Evolutionary conservation across 2,329 filamentous ascomycete species (phyloP).

Genomic region (Monilinia laxa): DNA sequence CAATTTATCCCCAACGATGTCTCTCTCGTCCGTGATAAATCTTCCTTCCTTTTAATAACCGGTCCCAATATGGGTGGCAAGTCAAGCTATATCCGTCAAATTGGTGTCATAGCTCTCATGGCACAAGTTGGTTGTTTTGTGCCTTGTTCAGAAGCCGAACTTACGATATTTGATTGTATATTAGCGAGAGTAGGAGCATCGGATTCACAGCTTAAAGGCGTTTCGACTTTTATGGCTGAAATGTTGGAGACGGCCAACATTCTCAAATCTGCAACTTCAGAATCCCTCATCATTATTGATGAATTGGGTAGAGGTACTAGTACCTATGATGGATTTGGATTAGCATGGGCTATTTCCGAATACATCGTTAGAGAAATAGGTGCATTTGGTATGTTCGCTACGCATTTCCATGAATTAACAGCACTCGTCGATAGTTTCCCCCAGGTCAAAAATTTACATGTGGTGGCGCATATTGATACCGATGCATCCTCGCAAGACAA

Average conservation of each 20-base stretch:
- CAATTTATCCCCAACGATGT: constrained; percentile 99
- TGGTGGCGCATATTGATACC: constrained; percentile 82
- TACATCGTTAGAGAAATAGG: constrained; percentile 95
- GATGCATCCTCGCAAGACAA: constrained; percentile 41
- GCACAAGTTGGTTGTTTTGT: constrained; percentile 97
- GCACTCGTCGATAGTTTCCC: constrained; percentile 83
- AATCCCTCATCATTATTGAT: constrained; percentile 97
- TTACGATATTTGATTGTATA: constrained; percentile 96
- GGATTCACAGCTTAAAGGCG: constrained; percentile 95
- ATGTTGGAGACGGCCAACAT: constrained; percentile 99
- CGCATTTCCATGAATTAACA: constrained; percentile 97
- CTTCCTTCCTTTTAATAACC: constrained; percentile 75
- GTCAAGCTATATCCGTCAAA: constrained; percentile 96
- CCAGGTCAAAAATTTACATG: constrained; percentile 89
- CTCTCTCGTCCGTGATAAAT: constrained; percentile 70
- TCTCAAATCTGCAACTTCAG: constrained; percentile 90
- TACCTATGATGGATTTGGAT: constrained; percentile 95
- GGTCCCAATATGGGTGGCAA: constrained; percentile 99
- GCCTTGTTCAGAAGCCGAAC: constrained; percentile 82
- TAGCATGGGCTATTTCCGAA: constrained; percentile 99
- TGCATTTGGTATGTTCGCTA: constrained; percentile 92
- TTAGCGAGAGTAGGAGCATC: constrained; percentile 93
- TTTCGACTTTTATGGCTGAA: constrained; percentile 99
- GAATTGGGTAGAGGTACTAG: constrained; percentile 95
- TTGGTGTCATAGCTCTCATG: constrained; percentile 95